Conservation (phyloP, 2,329 filamentous ascomycete species). For the Exophiala alcalophila region DNA sequence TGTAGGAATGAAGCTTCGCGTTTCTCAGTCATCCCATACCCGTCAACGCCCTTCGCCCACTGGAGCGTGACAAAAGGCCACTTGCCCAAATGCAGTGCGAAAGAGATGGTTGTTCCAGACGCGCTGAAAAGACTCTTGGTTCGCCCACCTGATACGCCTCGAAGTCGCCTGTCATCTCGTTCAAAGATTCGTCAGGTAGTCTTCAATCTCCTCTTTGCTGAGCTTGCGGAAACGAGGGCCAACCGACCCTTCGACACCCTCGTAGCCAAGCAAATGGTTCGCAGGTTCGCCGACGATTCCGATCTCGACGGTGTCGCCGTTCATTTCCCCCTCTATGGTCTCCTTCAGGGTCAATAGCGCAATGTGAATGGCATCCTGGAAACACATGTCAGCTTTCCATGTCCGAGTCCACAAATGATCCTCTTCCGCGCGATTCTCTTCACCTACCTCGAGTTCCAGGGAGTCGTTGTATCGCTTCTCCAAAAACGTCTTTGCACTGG, state of each 20-base stretch:
- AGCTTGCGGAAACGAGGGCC: slow-evolving; percentile 91
- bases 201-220: slow-evolving; percentile 96
- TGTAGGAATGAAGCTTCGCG: no score
- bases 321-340: slow-evolving; percentile 99
- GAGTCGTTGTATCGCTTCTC: slow-evolving; percentile 99
- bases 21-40: no score
- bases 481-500: slow-evolving; percentile 96
- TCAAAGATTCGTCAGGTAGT: slow-evolving; percentile 96
- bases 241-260: slow-evolving; percentile 79
- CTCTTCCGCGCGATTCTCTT: neutral
- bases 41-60: no score
- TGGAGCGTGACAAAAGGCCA: no score
- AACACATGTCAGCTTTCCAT: slow-evolving; percentile 10
- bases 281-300: slow-evolving; percentile 97
- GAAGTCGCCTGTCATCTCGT: neutral
- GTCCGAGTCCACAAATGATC: no score
- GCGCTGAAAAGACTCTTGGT: no score
- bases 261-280: slow-evolving; percentile 85
- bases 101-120: no score
- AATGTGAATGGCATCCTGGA: slow-evolving; percentile 86
- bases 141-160: no score
- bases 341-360: slow-evolving; percentile 96
- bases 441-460: slow-evolving; percentile 73
- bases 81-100: no score
- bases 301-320: slow-evolving; percentile 96